Conservation (phyloP, 495 filamentous ascomycete species). For the Aspergillus affinis region DNA sequence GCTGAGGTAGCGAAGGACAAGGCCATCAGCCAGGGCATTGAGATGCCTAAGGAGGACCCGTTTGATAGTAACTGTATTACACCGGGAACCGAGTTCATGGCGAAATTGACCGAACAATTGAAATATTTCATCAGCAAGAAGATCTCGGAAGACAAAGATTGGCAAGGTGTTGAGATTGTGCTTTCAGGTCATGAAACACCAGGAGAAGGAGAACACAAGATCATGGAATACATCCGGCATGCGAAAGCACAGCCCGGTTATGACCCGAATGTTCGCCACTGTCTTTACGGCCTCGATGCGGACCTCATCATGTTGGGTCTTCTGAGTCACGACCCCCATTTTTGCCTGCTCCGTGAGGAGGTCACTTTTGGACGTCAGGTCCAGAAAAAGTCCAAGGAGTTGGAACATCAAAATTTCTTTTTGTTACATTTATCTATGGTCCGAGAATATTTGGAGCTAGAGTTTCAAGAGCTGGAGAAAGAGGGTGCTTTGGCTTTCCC, state of each 20-base stretch:
- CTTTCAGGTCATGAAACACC: constrained; percentile 99
- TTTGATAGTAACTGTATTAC: constrained; percentile 99
- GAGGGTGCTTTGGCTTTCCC: constrained; percentile 71
- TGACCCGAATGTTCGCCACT: constrained; percentile 93
- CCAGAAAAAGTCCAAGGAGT: constrained; percentile 85
- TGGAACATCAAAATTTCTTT: constrained; percentile 99
- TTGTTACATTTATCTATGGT: constrained; percentile 97
- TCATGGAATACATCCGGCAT: constrained; percentile 99
- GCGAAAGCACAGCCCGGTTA: constrained; percentile 94
- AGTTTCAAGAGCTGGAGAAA: constrained; percentile 90
- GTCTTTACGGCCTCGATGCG: constrained; percentile 94
- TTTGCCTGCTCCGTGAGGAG: constrained; percentile 94
- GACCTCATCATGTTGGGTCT: constrained; percentile 98
- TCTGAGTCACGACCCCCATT: constrained; percentile 96
- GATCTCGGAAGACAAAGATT: constrained; percentile 92
- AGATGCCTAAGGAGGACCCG: constrained; percentile 91
- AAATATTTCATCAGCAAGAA: constrained; percentile 99
- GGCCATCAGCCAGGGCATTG: constrained; percentile 80
- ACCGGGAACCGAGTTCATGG: constrained; percentile 98
- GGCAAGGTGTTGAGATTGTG: constrained; percentile 94
- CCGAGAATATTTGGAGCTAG: constrained; percentile 91
- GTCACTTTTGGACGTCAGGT: constrained; percentile 91
- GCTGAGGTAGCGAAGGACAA: constrained; percentile 86
- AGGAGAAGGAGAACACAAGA: constrained; percentile 98
- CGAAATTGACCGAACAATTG: constrained; percentile 85